Evolutionary conservation across 2,329 filamentous ascomycete species (phyloP), one percentile per base, ranked within the genome.

Genomic region (Aspergillus niger): DNA sequence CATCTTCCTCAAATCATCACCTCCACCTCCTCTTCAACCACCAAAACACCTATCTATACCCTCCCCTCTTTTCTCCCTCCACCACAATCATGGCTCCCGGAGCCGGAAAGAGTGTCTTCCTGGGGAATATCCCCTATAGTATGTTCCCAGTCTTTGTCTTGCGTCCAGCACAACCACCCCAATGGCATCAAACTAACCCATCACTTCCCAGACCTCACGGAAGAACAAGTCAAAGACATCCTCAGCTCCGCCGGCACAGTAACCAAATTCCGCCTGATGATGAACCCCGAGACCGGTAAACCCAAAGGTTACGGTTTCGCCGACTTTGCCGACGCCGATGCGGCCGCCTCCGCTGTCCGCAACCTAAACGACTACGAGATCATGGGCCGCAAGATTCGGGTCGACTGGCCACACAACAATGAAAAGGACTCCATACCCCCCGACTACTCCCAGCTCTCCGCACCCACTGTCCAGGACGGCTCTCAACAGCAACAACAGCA

Each of bases 261-360:
- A 1, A 83, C 96, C 61, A 94, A 91, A 74, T 98, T 98, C 76
- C 88, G 94, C 55, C 85, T 98, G 52, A 94, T 98, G 65, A 96
- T 97, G 78, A 96, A 98, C 80, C 90, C 92, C 56, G 94, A 98
- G 72, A 97, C 93, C 2, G 93, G 94, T 44, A 88, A 92, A 59
- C 93, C 95, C 0, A 98, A 97, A 77, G 95, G 95, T 17, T 99
- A 97, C 75, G 95, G 95, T 38, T 99, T 98, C 71, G 91, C 93
- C 71, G 94, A 98, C 75, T 99, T 96, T 73, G 90, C 92, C 58
- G 95, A 98, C 73, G 88, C 91, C 61, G 94, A 96, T 85, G 84
- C 92, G 26, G 95, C 95, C 32, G 92, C 94, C 39, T 96, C 92
- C 2, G 95, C 95, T 2, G 94, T 98, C 51, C 89, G 94, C 68